These are phyloP conservation scores for Claviceps quebecensis DNA, from an alignment of 2,329 filamentous ascomycete species.

Conservation along the genomic window DNA sequence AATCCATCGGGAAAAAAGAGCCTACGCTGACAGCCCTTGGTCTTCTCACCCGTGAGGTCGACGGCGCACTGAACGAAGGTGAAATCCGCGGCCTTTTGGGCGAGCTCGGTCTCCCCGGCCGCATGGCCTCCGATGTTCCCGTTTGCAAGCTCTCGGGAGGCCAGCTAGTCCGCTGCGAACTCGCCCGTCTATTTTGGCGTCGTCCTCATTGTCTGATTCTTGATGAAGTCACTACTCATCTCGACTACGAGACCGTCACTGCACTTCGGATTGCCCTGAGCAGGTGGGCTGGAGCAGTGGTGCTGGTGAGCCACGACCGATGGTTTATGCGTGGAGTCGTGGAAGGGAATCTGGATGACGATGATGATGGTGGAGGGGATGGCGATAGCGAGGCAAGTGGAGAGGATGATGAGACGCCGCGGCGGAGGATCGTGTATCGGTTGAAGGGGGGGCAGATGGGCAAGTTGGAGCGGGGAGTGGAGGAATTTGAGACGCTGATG, in stretches of 20 bases:
- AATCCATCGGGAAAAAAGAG: constrained; percentile 33
- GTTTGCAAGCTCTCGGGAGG: constrained; percentile 64
- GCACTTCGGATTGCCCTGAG: constrained; percentile 54
- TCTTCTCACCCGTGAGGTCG: constrained; percentile 43
- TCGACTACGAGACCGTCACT: constrained; percentile 69
- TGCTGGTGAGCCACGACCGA: constrained; percentile 70
- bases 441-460: constrained; percentile 43
- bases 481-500: constrained; percentile 49
- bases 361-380: background rate
- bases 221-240: constrained; percentile 73
- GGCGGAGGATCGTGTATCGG: constrained; percentile 44
- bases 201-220: constrained; percentile 60
- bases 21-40: constrained; percentile 48
- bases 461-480: constrained; percentile 44
- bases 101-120: constrained; percentile 55
- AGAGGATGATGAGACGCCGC: constrained; percentile 25
- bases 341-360: constrained; percentile 20
- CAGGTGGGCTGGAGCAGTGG: constrained; percentile 57
- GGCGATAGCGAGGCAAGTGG: constrained; percentile 19
- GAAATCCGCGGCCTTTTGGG: constrained; percentile 52
- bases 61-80: constrained; percentile 45
- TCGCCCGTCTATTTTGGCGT: constrained; percentile 55
- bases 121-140: constrained; percentile 58
- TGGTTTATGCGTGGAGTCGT: constrained; percentile 67
- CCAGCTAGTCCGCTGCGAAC: constrained; percentile 52